Evolutionary conservation across 345 rosid genomes (phyloP), one percentile per base, ranked within the genome.

Genomic region (Toxicodendron radicans): DNA sequence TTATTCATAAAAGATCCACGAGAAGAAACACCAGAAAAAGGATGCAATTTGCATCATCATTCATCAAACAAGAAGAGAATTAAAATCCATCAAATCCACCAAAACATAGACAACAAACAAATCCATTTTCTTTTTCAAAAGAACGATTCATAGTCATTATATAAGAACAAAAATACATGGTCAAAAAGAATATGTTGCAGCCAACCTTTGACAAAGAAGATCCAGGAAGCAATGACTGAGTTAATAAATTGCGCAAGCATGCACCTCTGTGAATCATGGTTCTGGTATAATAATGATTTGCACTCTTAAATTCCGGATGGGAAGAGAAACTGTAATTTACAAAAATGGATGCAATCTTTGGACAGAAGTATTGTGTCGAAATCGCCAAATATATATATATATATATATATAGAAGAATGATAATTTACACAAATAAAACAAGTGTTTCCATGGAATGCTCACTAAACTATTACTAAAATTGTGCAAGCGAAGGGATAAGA

Each of bases 161-260:
- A 10, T 2, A 11, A 2, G 3, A 24, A 32, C 18, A 59, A 30
- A 59, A 60, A 17, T 13, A 32, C 45, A 32, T 2, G 45, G 14
- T 24, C 23, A 35, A 62, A 62, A 0, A 18, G 0, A 8, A 35
- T 6, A 33, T 17, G 18, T 35, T 33, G 7, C 48, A 35, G 46
- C 14, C 10, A 51, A 80, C 88, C 83, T 76, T 75, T 7, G 77
- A 73, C 33, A 74, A 66, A 64, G 72, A 53, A 75, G 81, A 76
- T 71, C 43, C 20, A 66, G 68, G 10, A 18, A 69, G 60, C 20
- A 71, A 48, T 54, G 75, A 67, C 32, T 61, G 81, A 43, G 76
- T 27, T 72, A 80, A 58, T 72, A 80, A 58, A 53, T 38, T n/a
- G 21, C 70, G 66, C n/a, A 80, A 13, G 66, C 60, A 23, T 51